Evolutionary conservation across 768 basidiomycete species (phyloP), one percentile per base, ranked within the genome.

Genomic region (Gyrodon lividus): DNA sequence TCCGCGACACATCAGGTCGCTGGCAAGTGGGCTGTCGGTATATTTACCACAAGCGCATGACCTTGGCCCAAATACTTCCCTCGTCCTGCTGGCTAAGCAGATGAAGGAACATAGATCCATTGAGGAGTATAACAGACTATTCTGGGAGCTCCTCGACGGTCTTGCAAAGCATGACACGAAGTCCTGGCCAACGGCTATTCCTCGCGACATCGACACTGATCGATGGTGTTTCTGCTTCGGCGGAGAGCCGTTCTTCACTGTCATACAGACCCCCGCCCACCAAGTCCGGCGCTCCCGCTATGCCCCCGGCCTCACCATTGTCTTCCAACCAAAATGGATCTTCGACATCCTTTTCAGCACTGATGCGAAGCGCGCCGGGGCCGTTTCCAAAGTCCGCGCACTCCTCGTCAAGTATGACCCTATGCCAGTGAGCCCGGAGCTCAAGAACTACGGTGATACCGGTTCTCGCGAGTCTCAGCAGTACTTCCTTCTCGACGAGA

Each of bases 241-340:
- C 10, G 57, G 60, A 30, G 60, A 61, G 54, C 46, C 48, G 19
- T 56, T 61, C 39, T 61, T 62, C 34, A 55, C 57, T 1, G 56
- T 58, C 5, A 62, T 61, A 12, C 60, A 61, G 26, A 62, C 60
- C 0, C 60, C 53, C 4, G 60, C 56, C 2, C 60, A 61, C 44
- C 60, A 59, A 46, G 57, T 62, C n/a, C 57, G 60, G 19, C 60
- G 57, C 17, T 48, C 60, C 8, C 60, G 60, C 30, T 52, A 52
- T n/a, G 48, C 60, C 19, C 51, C 54, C 6, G 45, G 60, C 7
- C 40, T 62, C 38, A 61, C 60, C 30, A 52, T 62, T n/a, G 60
- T 62, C 8, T 58, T 61, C 50, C 60, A 62, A 24, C 60, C 60
- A 13, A 62, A 61, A 31, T 61, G 60, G 60, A 61, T 59, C 37